Conservation (phyloP, 208 protist genomes). For the Trypanosoma cruzi region DNA sequence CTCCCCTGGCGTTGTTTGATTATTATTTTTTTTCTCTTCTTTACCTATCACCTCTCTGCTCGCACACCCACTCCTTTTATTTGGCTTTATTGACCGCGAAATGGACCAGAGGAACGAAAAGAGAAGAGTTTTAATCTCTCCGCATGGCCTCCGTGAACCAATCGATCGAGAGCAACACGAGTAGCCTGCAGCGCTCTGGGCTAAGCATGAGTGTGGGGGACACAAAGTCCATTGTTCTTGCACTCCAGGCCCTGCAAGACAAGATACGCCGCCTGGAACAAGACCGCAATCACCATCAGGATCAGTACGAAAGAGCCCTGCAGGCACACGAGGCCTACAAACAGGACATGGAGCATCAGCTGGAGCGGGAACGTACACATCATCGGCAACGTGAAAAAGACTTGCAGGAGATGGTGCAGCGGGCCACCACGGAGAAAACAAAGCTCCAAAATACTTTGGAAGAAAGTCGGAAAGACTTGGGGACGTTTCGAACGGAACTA, state of each 20-base stretch:
- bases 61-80: not conserved
- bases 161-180: conserved; percentile 62
- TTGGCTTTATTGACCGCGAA: not conserved
- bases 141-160: conserved; percentile 44
- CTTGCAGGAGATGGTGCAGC: conserved; percentile 70
- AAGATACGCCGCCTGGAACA: conserved; percentile 89
- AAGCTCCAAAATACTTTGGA: conserved; percentile 57
- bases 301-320: conserved; percentile 83
- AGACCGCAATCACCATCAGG: conserved; percentile 87
- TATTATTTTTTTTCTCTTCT: not conserved
- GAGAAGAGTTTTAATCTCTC: conserved; percentile 16
- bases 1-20: no score
- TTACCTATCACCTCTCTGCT: not conserved
- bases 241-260: conserved; percentile 84
- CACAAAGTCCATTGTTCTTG: conserved; percentile 91
- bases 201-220: conserved; percentile 90
- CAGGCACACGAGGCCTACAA: conserved; percentile 89
- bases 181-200: conserved; percentile 84
- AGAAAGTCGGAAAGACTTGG: conserved; percentile 56
- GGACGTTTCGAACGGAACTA: conserved; percentile 68
- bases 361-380: conserved; percentile 76
- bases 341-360: conserved; percentile 79
- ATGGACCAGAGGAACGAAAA: conserved; percentile 1
- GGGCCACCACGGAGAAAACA: conserved; percentile 63
- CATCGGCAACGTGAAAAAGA: conserved; percentile 80